phyloP scores from a whole-genome alignment of 225 moss, liverwort and hornwort species.

The Physcomitrium patens region DNA sequence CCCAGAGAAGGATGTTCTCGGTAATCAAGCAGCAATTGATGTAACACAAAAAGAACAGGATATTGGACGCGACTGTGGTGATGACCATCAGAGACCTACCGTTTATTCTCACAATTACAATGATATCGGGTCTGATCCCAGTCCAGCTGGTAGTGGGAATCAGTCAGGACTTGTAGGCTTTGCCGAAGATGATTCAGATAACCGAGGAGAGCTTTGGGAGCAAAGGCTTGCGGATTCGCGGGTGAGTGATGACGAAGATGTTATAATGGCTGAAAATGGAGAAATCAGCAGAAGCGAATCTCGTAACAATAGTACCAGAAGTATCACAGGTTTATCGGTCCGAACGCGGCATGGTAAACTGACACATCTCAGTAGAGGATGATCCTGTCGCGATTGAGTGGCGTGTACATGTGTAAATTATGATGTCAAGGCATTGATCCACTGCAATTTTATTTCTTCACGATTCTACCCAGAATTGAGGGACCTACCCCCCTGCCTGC shows the following conservation, averaged over 20 bases:
- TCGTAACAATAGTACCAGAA: neutral
- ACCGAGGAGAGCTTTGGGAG: constrained; percentile 1
- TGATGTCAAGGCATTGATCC: constrained; percentile 23
- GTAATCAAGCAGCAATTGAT: constrained; percentile 16
- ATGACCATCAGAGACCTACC: neutral
- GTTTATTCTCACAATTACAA: neutral
- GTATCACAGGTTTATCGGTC: constrained; percentile 29
- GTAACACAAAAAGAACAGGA: neutral
- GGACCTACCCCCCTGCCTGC: constrained; percentile 26
- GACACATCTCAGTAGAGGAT: constrained; percentile 19
- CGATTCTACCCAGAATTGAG: constrained; percentile 15
- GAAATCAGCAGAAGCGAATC: neutral
- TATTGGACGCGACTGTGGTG: neutral
- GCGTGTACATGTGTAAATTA: constrained; percentile 42
- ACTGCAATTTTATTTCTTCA: constrained; percentile 14
- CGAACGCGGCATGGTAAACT: constrained; percentile 23
- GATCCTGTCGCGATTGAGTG: neutral
- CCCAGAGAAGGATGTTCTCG: constrained; percentile 22
- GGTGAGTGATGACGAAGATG: neutral
- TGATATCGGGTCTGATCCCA: neutral
- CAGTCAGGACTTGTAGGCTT: neutral
- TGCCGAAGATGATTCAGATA: neutral
- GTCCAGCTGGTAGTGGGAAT: constrained; percentile 3
- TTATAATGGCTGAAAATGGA: neutral
- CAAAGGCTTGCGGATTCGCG: constrained; percentile 11